Evolutionary conservation across 1,284 basidiomycete species (phyloP).

Genomic region (Cutaneotrichosporon cutaneum): DNA sequence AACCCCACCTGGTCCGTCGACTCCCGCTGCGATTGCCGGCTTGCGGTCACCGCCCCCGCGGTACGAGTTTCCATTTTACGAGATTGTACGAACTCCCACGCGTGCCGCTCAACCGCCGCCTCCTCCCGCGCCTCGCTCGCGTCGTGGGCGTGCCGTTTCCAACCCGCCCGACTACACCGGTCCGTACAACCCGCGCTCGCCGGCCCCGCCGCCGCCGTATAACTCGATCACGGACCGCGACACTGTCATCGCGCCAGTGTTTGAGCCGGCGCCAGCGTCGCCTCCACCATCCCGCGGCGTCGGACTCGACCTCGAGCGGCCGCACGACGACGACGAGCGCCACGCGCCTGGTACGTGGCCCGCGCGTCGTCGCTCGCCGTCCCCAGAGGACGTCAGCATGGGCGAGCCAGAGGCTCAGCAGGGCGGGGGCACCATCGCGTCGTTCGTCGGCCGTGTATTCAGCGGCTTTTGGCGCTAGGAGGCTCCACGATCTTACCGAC

Average conservation of each 20-base stretch:
- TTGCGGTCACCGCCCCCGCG: constrained; percentile 12
- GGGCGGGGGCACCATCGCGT: background rate
- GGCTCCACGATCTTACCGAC: background rate
- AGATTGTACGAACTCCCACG: constrained; percentile 10
- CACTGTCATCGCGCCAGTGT: background rate
- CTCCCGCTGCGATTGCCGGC: background rate
- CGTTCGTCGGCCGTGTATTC: background rate
- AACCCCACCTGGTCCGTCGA: background rate
- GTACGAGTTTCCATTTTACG: constrained; percentile 22
- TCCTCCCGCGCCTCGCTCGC: background rate
- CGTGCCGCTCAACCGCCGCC: background rate
- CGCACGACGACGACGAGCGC: background rate
- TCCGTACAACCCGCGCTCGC: background rate
- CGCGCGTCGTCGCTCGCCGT: background rate
- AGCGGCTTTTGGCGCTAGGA: background rate
- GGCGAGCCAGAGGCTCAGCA: background rate
- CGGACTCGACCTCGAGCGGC: background rate
- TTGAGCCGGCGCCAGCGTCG: background rate
- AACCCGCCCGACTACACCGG: background rate
- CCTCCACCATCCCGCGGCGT: background rate
- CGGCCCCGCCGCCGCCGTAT: background rate
- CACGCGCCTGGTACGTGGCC: background rate
- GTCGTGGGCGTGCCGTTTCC: background rate
- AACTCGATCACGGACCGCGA: background rate
- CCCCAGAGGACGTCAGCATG: background rate